These are phyloP conservation scores for Diaporthe longicolla DNA, from an alignment of 2,329 filamentous ascomycete genomes.

Conservation along the genomic window DNA sequence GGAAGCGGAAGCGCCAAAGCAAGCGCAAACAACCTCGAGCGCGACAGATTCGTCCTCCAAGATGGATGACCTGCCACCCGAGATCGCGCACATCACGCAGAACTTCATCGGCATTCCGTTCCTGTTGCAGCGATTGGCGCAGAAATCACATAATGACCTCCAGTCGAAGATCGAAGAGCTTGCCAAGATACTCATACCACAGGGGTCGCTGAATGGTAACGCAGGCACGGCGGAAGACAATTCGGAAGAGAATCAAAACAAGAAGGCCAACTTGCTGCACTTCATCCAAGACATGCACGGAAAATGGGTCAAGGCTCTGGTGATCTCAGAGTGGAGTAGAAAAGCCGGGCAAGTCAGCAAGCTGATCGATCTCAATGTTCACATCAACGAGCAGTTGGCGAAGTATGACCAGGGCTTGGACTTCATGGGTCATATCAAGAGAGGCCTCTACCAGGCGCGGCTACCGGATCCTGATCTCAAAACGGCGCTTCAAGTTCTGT, in stretches of 20 bases:
- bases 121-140: slow-evolving; percentile 83
- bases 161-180: slow-evolving; percentile 78
- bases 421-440: slow-evolving; percentile 79
- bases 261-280: slow-evolving; percentile 81
- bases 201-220: slow-evolving; percentile 64
- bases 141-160: slow-evolving; percentile 86
- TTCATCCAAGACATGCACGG: slow-evolving; percentile 86
- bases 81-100: slow-evolving; percentile 79
- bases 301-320: slow-evolving; percentile 92
- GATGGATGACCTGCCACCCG: slow-evolving; percentile 72
- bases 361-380: slow-evolving; percentile 87
- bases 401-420: slow-evolving; percentile 73
- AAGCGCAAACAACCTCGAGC: slow-evolving; percentile 45
- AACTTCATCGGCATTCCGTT: slow-evolving; percentile 83
- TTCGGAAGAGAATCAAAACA: slow-evolving; percentile 76
- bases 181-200: slow-evolving; percentile 75
- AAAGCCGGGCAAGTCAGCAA: slow-evolving; percentile 84
- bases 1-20: slow-evolving; percentile 45
- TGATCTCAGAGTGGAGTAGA: slow-evolving; percentile 91
- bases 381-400: slow-evolving; percentile 75
- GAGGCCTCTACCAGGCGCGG: slow-evolving; percentile 78
- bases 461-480: slow-evolving; percentile 91
- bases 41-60: slow-evolving; percentile 51
- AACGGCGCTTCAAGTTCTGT: slow-evolving; percentile 88
- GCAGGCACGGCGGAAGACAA: slow-evolving; percentile 65